A percentile compares a stretch with the other conserved stretches of the same genome.
Evolutionary conservation across 768 basidiomycete species (phyloP).

Genomic region (Tylopilus subfusipes): DNA sequence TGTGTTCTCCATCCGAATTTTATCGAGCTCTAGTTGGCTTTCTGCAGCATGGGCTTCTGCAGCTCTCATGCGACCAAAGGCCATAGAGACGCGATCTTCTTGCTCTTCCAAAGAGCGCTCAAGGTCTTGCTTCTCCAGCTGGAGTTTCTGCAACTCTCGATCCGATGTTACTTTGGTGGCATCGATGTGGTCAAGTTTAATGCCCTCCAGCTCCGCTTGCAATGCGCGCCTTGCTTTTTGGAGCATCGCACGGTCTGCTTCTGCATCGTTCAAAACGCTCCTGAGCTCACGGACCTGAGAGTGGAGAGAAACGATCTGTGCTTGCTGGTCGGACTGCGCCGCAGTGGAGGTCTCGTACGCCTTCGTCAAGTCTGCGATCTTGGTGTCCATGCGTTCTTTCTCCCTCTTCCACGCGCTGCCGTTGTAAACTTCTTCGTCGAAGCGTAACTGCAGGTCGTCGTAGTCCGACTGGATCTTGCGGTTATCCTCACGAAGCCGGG

Average conservation of each 20-base stretch:
- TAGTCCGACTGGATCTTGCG: conserved; percentile 73
- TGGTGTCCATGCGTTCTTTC: conserved; percentile 80
- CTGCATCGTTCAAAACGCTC: conserved; percentile 78
- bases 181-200: conserved; percentile 73
- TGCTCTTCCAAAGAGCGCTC: conserved; percentile 77
- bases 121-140: conserved; percentile 78
- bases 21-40: conserved; percentile 71
- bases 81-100: conserved; percentile 65
- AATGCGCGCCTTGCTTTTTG: conserved; percentile 80
- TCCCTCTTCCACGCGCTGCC: conserved; percentile 84
- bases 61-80: conserved; percentile 76
- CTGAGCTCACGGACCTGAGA: conserved; percentile 85
- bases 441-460: conserved; percentile 69
- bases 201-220: conserved; percentile 76
- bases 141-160: conserved; percentile 68
- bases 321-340: conserved; percentile 76
- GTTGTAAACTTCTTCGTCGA: conserved; percentile 75
- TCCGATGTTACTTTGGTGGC: conserved; percentile 67
- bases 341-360: conserved; percentile 71
- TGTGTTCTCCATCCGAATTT: conserved; percentile 76
- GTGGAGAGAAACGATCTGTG: conserved; percentile 78
- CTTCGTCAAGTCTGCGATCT: conserved; percentile 69
- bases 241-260: conserved; percentile 72
- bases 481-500: conserved; percentile 74
- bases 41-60: conserved; percentile 74